Evolutionary conservation across 1,284 basidiomycete species (phyloP).

Genomic region (Boletellus sp.): DNA sequence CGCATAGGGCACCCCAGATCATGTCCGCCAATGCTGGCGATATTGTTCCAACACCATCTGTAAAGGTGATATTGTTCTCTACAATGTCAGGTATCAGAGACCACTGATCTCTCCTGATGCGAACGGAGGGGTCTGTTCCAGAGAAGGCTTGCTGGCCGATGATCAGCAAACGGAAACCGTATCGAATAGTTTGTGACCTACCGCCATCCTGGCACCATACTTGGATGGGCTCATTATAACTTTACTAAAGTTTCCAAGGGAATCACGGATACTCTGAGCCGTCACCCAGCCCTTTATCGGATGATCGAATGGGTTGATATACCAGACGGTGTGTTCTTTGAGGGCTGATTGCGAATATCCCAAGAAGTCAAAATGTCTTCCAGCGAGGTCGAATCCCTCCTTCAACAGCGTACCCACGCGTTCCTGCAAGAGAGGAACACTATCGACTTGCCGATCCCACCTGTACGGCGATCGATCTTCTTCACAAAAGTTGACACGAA

Average conservation of each 20-base stretch:
- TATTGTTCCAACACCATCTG: slow-evolving; percentile 77
- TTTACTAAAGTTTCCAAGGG: slow-evolving; percentile 60
- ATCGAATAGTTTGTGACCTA: slow-evolving; percentile 11
- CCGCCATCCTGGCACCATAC: slow-evolving; percentile 73
- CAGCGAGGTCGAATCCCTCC: slow-evolving; percentile 64
- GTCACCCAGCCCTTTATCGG: slow-evolving; percentile 42
- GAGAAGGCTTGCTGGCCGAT: slow-evolving; percentile 65
- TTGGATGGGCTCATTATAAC: slow-evolving; percentile 65
- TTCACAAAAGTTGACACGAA: slow-evolving; percentile 76
- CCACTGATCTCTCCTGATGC: slow-evolving; percentile 56
- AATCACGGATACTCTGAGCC: slow-evolving; percentile 53
- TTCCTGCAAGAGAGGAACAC: slow-evolving; percentile 49
- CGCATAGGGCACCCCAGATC: slow-evolving; percentile 57
- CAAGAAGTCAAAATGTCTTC: slow-evolving; percentile 66
- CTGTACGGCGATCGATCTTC: slow-evolving; percentile 69
- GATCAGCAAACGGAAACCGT: slow-evolving; percentile 6
- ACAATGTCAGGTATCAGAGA: slow-evolving; percentile 54
- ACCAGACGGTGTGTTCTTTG: slow-evolving; percentile 76
- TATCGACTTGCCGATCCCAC: slow-evolving; percentile 65
- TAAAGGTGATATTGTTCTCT: slow-evolving; percentile 48
- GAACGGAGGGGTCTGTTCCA: slow-evolving; percentile 69
- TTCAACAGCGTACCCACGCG: slow-evolving; percentile 66
- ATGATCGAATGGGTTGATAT: slow-evolving; percentile 58
- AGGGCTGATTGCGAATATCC: slow-evolving; percentile 73
- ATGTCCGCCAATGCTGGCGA: slow-evolving; percentile 52